Evolutionary conservation across 352 stramenopile species (phyloP).

Genomic region (Phytophthora pisi): DNA sequence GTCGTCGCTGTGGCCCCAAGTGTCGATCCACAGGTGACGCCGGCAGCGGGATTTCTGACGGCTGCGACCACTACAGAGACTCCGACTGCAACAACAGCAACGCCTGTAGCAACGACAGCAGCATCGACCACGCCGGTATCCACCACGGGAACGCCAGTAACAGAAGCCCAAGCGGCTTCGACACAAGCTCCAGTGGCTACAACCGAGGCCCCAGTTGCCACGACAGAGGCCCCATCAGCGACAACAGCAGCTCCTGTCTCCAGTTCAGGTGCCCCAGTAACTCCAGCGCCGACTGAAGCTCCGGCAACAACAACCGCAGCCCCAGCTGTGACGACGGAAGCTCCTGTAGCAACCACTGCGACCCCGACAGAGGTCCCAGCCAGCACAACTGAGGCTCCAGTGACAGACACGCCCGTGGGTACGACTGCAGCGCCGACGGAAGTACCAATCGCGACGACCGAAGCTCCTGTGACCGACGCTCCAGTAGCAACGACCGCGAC

Average conservation of each 20-base stretch:
- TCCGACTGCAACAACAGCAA: neutral
- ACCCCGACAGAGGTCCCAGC: no score
- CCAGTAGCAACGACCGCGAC: neutral
- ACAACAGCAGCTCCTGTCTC: slow-evolving; percentile 6
- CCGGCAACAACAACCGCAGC: slow-evolving; percentile 3
- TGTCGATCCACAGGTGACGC: neutral
- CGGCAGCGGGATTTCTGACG: neutral
- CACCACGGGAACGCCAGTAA: neutral
- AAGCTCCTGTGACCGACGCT: neutral
- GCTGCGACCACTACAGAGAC: neutral
- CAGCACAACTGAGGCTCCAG: neutral
- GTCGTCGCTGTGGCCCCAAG: slow-evolving; percentile 4
- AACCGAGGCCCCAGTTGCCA: slow-evolving; percentile 3
- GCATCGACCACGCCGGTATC: no score
- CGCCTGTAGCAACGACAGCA: neutral
- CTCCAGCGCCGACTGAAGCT: neutral
- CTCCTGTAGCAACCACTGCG: no score
- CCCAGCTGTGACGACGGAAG: slow-evolving; percentile 5
- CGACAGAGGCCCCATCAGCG: neutral
- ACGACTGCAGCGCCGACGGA: slow-evolving; percentile 1
- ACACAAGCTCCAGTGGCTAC: slow-evolving; percentile 6
- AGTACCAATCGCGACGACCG: neutral
- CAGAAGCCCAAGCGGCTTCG: slow-evolving; percentile 2
- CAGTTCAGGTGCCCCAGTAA: neutral
- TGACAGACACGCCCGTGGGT: neutral